These are phyloP conservation scores for Geotrichum klebahnii DNA, from an alignment of 1,139 yeast species.

Conservation along the genomic window DNA sequence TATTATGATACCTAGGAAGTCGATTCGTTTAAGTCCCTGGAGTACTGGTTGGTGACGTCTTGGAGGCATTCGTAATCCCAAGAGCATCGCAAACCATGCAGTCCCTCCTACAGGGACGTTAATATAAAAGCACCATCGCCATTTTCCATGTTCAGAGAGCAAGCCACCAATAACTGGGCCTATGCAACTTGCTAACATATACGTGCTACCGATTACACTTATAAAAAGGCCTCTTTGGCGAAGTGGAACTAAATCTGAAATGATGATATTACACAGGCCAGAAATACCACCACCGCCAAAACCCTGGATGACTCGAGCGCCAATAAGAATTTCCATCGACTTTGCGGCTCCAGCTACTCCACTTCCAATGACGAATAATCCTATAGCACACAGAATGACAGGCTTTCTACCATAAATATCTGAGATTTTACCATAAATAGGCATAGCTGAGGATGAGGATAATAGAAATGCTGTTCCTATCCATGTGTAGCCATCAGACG, in stretches of 20 bases:
- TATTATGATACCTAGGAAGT: conserved; percentile 46
- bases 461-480: conserved; percentile 36
- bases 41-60: conserved; percentile 24
- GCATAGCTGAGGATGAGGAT: conserved; percentile 54
- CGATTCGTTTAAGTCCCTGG: conserved; percentile 45
- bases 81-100: conserved; percentile 44
- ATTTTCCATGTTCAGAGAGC: conserved; percentile 55
- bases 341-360: conserved; percentile 52
- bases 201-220: conserved; percentile 48
- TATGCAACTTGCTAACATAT: conserved; percentile 54
- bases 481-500: conserved; percentile 32
- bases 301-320: conserved; percentile 64
- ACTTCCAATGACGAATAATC: conserved; percentile 59
- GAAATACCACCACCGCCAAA: conserved; percentile 61
- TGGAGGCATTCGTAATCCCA: conserved; percentile 39
- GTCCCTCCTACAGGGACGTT: conserved; percentile 65
- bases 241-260: conserved; percentile 57
- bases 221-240: conserved; percentile 49
- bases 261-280: conserved; percentile 52
- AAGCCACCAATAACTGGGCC: conserved; percentile 75
- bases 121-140: conserved; percentile 80
- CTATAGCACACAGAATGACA: conserved; percentile 47
- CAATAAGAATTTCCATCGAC: conserved; percentile 56
- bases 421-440: conserved; percentile 61
- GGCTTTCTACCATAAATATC: conserved; percentile 59